Conservation (phyloP, 345 rosid genomes). For the Chamaenerion angustifolium region DNA sequence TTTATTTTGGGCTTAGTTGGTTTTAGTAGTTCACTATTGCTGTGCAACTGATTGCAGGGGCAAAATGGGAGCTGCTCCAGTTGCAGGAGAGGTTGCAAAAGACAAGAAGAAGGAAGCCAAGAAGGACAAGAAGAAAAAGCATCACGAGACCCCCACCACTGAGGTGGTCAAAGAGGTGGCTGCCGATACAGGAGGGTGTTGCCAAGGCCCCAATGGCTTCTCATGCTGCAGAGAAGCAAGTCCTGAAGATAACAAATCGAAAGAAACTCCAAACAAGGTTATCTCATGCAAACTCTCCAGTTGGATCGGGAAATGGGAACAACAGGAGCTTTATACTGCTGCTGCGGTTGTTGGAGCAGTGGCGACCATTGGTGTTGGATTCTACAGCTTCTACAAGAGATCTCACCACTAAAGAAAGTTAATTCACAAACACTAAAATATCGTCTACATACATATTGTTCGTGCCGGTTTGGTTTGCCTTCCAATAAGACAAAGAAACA, state of each 20-base stretch:
- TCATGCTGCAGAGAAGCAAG: slow-evolving; percentile 52
- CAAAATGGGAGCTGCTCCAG: slow-evolving; percentile 33
- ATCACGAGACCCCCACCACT: too few species aligned
- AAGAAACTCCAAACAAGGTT: slow-evolving; percentile 13
- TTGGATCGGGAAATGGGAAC: slow-evolving; percentile 22
- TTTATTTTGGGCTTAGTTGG: too few species aligned
- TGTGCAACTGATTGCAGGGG: slow-evolving; percentile 43
- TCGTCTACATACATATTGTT: too few species aligned
- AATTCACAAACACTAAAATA: too few species aligned
- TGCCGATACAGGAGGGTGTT: slow-evolving; percentile 43
- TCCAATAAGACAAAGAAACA: too few species aligned
- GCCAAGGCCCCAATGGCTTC: slow-evolving; percentile 56
- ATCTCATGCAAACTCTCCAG: slow-evolving; percentile 7
- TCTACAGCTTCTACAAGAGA: slow-evolving; percentile 43
- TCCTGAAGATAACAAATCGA: too few species aligned
- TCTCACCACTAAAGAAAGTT: slow-evolving; percentile 10
- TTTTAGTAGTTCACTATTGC: too few species aligned
- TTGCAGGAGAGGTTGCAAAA: slow-evolving; percentile 24
- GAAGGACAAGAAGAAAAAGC: too few species aligned
- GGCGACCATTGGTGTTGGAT: slow-evolving; percentile 50
- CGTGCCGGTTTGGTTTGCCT: too few species aligned
- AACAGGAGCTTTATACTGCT: slow-evolving; percentile 42
- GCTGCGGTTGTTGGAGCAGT: slow-evolving; percentile 58
- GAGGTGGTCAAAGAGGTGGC: too few species aligned
- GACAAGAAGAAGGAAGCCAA: slow-evolving; percentile 7